Evolutionary conservation across 345 rosid species (phyloP), one percentile per base, ranked within the genome.

Genomic region (Aquilaria sinensis): DNA sequence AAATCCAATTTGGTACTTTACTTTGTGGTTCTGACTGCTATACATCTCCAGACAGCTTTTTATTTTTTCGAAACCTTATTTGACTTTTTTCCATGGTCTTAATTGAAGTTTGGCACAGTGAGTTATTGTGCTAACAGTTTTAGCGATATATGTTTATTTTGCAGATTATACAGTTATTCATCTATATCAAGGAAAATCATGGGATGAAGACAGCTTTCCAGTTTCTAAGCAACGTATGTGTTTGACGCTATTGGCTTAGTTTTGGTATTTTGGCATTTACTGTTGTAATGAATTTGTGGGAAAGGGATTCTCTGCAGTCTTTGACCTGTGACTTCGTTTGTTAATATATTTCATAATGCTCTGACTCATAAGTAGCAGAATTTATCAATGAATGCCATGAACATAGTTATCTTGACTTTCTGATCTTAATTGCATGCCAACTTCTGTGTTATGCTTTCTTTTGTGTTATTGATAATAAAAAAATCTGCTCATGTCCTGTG

Each of bases 151-250:
- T 62, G 15, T 50, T 65, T 68, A 31, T 68, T 76, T 70, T 71
- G 87, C 88, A 94, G 99, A 80, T 90, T 49, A 94, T 90, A 73
- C 85, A 83, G 56, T 93, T 94, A 62, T 94, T 94, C 77, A 58
- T 80, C 60, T 87, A 90, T 78, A 71, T 85, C 67, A 81, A 94
- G 82, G 97, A 93, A 78, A 89, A 86, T 76, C 79, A 85, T 52
- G 96, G 90, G 71, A 81, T 70, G 57, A 84, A 57, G 64, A 74
- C 83, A 63, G 97, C 99, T 77, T 88, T 94, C 72, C 88, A 81
- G 78, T 94, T 94, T 75, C 68, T 94, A 75, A 84, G 87, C 79
- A 82, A 84, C 77, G 99, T 94, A 84, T 45, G 86, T 14, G 55
- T 72, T 67, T 54, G 51, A 54, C 70, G 64, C 60, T 57, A 59